phyloP scores from a whole-genome alignment of 1,284 basidiomycete species.

The Tilletia caries region DNA sequence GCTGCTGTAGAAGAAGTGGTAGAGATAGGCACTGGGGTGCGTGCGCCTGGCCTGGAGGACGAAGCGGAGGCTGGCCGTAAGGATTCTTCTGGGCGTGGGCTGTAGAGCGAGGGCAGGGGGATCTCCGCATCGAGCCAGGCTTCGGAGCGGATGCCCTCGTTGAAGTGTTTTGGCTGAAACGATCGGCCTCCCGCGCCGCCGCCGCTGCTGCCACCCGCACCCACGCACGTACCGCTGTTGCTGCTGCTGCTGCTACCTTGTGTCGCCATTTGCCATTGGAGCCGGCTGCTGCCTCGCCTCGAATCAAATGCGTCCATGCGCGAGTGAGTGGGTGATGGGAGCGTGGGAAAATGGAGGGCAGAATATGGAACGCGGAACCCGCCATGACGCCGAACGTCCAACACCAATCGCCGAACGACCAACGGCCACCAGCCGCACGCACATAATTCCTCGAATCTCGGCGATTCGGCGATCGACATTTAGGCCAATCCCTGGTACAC shows the following conservation, averaged over 20 bases:
- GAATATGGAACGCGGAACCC: too few species aligned
- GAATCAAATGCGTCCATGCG: neutral
- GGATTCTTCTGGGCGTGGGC: neutral
- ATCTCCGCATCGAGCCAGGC: slow-evolving; percentile 13
- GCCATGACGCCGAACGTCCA: too few species aligned
- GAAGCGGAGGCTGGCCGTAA: neutral
- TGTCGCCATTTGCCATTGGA: neutral
- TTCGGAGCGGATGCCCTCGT: slow-evolving; percentile 5
- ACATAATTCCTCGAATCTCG: too few species aligned
- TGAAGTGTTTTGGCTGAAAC: slow-evolving; percentile 1
- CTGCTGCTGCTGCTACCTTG: neutral
- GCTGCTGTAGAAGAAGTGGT: neutral
- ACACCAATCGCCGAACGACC: too few species aligned
- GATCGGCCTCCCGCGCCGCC: neutral
- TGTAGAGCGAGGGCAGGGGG: slow-evolving; percentile 4
- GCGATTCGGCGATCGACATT: too few species aligned
- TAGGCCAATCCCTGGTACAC: too few species aligned
- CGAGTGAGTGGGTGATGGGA: neutral
- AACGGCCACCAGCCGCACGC: too few species aligned
- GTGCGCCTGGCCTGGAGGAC: too few species aligned
- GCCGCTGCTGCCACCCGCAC: neutral
- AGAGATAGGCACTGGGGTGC: too few species aligned
- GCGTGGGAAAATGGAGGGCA: neutral
- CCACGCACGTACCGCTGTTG: too few species aligned
- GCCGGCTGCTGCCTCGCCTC: neutral